Conservation (phyloP, 2,329 filamentous ascomycete genomes). For the Arthroderma sp. region DNA sequence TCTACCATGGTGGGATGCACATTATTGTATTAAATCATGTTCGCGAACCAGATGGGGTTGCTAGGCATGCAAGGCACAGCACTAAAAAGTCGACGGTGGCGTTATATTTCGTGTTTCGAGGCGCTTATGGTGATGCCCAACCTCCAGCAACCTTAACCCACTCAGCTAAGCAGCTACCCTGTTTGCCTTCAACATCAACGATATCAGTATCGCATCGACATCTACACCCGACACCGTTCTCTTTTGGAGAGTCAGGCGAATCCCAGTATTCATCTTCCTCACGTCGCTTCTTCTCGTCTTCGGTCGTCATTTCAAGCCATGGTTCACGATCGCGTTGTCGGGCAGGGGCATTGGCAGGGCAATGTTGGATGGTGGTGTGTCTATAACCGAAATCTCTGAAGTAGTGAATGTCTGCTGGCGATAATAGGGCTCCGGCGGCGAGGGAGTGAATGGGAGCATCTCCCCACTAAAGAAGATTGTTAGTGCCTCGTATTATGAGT, state of each 20-base stretch:
- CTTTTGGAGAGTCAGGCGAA: constrained; percentile 69
- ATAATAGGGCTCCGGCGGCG: constrained; percentile 75
- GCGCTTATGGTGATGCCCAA: constrained; percentile 53
- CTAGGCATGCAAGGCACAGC: too few species aligned
- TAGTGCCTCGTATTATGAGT: constrained; percentile 11
- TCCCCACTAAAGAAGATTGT: constrained; percentile 63
- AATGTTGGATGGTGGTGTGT: constrained; percentile 98
- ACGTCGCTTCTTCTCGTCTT: constrained; percentile 66
- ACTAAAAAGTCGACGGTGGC: too few species aligned
- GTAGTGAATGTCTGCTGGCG: constrained; percentile 80
- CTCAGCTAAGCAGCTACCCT: constrained; percentile 84
- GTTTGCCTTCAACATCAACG: constrained; percentile 93
- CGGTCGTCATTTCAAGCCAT: constrained; percentile 68
- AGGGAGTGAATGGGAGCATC: constrained; percentile 97
- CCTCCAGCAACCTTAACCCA: constrained; percentile 97
- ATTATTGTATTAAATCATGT: too few species aligned
- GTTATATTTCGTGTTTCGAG: background rate
- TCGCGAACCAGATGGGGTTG: too few species aligned
- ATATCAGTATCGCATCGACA: constrained; percentile 97
- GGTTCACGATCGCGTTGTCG: constrained; percentile 70
- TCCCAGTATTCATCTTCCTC: constrained; percentile 98
- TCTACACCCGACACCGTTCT: constrained; percentile 92
- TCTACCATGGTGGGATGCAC: too few species aligned
- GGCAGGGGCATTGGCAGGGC: constrained; percentile 84
- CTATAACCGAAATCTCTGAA: constrained; percentile 98